Base-by-base conservation (phyloP, 2,329 filamentous ascomycete species). In the Fusarium sterilihyphosum region DNA sequence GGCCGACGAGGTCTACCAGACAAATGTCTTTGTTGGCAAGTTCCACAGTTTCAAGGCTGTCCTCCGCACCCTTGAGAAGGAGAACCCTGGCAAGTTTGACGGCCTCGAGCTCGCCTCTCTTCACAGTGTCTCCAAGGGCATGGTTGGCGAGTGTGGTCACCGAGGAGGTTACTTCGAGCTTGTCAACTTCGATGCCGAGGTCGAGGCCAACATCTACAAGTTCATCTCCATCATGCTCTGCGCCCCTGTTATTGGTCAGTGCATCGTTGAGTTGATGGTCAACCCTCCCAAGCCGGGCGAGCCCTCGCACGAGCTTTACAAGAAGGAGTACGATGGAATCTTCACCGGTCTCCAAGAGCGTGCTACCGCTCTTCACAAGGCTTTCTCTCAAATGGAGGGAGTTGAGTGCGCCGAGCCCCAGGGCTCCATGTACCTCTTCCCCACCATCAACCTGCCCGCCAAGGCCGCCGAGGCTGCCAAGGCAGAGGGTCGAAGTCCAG, bases 351-450 rank as follows among this genome's bases (percentile, higher is more conserved):
- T 99, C 67, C 90, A 91, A 80, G 85, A 93, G 83, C 92, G 96
- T 74, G 96, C 96, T 44, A 89, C 87, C 67, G 95, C 96, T 12
- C 88, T 99, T 57, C 96, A 97, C 85, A 89, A 95, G 79, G 95
- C 96, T 35, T 99, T 99, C 85, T 87, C 91, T 83, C 86, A 94
- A 81, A 98, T 99, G 96, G 96, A 98, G 84, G 96, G 96, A 67
- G 96, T 99, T 67, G 90, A 95, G 82, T 98, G 95, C 85, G 93
- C 93, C 79, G 88, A 91, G 77, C 96, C 96, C 64, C 93, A 98
- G 89, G 96, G 96, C 70, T 92, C 93, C 82, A 99, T 99, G 96
- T 99, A 99, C 86, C 93, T 99, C 79, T 99, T 98, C 90, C 96
- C 96, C 31, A 96, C 94, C 78, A 97, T 99, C 85, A 91, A 87